Evolutionary conservation across 2,329 filamentous ascomycete genomes (phyloP), one percentile per base, ranked within the genome.

Genomic region (Alternaria sp.): DNA sequence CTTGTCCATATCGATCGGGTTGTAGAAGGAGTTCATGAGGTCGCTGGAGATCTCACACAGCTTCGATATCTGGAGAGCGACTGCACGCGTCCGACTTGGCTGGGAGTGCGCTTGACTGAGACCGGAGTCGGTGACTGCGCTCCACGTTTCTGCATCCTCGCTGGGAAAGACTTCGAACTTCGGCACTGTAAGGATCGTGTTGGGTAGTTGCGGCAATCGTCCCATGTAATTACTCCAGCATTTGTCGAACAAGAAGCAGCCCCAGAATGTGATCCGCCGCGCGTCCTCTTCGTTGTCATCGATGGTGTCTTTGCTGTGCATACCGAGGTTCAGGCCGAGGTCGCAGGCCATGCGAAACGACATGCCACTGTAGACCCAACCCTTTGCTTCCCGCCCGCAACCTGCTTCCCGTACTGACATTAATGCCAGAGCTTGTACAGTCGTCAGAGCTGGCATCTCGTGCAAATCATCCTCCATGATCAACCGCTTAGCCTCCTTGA

Each of bases 321-420:
- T 86, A 9, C 88, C 88, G 18, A 97, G 87, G 74, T 97, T 97
- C 57, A 99, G 84, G 0, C 96, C 96, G 67, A 99, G 87, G 73
- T 99, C 96, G 78, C 92, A 92, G 0, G 94, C 95, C 95, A 99
- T 98, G 47, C 96, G 90, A 78, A 99, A 98, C 74, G 92, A 96
- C 92, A 99, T 97, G 54, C 96, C 95, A 73, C 93, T 97, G 79
- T 98, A 98, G 4, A 97, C 94, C 96, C 96, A 99, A 1, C 96
- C 96, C 79, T 96, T 97, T 43, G 93, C 93, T 81, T 98, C 96
- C 45, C 95, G 87, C 0, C 93, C 95, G 78, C 95, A 98, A 1
- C 96, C 96, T 3, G 95, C 96, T 82, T 99, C 96, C 64, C 96
- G 87, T 1, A 98, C 95, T 8, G 94, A 97, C 94, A 99, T 97